Conservation (phyloP, 352 stramenopile genomes). For the Globisporangium paroecandrum region DNA sequence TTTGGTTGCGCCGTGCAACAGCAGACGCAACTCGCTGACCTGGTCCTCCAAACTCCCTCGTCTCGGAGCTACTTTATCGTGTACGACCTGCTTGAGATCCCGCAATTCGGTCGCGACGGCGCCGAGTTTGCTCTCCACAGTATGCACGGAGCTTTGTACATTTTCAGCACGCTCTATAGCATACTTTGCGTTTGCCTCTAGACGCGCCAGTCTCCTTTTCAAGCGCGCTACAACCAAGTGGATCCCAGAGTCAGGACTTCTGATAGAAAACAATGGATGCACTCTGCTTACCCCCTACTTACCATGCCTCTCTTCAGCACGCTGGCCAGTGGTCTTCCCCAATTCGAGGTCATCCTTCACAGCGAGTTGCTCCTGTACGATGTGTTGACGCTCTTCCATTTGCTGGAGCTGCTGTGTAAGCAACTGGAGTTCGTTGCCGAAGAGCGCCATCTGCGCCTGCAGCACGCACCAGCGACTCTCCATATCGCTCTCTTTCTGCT, state of each 20-base stretch:
- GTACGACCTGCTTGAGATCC: not conserved
- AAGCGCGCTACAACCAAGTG: not conserved
- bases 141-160: too few relatives aligned
- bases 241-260: not conserved
- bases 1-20: too few relatives aligned
- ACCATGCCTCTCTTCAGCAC: constrained; percentile 2
- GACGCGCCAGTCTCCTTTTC: not conserved
- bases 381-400: too few relatives aligned
- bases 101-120: not conserved
- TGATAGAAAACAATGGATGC: too few relatives aligned
- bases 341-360: not conserved
- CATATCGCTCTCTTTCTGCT: not conserved
- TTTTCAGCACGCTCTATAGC: not conserved
- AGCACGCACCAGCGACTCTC: constrained; percentile 1
- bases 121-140: not conserved
- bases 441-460: constrained; percentile 12
- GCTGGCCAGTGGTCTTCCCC: not conserved
- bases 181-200: not conserved
- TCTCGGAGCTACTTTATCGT: too few relatives aligned
- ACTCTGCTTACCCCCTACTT: not conserved
- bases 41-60: too few relatives aligned
- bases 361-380: not conserved
- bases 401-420: not conserved
- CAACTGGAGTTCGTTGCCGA: constrained; percentile 5
- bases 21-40: too few relatives aligned